phyloP scores from a whole-genome alignment of 2,329 filamentous ascomycete species.

The Phialemonium atrogriseum region DNA sequence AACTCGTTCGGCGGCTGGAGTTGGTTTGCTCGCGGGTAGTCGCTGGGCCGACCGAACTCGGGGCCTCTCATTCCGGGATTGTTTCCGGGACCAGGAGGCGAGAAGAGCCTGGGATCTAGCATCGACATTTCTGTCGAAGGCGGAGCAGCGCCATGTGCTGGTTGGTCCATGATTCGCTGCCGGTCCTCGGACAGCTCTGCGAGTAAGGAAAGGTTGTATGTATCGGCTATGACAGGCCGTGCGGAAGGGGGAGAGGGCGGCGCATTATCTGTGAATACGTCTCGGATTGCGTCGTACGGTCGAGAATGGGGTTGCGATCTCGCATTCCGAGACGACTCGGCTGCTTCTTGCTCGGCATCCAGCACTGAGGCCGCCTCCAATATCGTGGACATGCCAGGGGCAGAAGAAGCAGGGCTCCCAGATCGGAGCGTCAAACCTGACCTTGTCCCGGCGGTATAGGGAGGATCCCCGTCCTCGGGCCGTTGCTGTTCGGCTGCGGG shows the following conservation, averaged over 20 bases:
- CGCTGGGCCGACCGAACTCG: background rate
- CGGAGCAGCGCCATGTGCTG: background rate
- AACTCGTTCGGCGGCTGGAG: background rate
- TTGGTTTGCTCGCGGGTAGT: background rate
- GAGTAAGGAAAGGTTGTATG: conserved; percentile 19
- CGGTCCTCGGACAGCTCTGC: conserved; percentile 20
- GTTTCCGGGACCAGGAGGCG: too few species aligned
- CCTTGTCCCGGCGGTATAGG: too few species aligned
- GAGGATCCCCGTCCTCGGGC: too few species aligned
- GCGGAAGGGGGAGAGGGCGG: conserved; percentile 12
- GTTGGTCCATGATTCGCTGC: background rate
- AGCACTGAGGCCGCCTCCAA: too few species aligned
- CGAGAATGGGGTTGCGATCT: conserved; percentile 18
- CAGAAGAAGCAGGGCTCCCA: too few species aligned
- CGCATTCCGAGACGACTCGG: conserved; percentile 11
- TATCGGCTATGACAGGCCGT: conserved; percentile 10
- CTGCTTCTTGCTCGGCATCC: conserved; percentile 7
- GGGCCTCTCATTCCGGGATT: too few species aligned
- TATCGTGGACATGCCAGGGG: too few species aligned
- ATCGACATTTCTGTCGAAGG: background rate
- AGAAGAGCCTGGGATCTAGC: conserved; percentile 1
- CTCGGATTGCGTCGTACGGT: conserved; percentile 35
- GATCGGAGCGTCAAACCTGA: too few species aligned
- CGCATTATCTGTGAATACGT: conserved; percentile 29
- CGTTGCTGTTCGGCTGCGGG: too few species aligned